Evolutionary conservation across 371 early-diverging fungal genomes (phyloP).

Genomic region (Phascolomyces articulosus): DNA sequence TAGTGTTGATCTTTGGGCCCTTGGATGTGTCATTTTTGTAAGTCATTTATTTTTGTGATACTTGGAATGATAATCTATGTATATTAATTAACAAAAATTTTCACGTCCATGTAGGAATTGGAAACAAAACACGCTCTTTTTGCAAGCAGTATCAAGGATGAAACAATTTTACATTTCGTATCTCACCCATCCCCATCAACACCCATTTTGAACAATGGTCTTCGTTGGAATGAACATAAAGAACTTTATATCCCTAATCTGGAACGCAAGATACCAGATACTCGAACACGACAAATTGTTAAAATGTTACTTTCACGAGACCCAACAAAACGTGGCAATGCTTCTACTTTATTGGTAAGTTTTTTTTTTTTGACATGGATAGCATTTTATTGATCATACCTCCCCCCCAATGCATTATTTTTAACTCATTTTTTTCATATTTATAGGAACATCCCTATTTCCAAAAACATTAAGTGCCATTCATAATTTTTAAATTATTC

Average conservation of each 20-base stretch:
- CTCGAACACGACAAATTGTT: constrained; percentile 37
- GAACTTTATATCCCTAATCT: constrained; percentile 50
- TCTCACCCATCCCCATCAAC: constrained; percentile 54
- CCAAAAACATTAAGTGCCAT: background rate
- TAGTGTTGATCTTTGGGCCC: constrained; percentile 51
- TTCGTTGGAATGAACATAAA: constrained; percentile 51
- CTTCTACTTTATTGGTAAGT: constrained; percentile 41
- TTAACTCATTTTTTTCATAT: background rate
- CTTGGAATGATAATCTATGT: background rate
- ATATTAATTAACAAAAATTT: background rate
- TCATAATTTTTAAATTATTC: background rate
- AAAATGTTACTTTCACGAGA: constrained; percentile 41
- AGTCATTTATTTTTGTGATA: background rate
- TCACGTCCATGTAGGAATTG: too few relatives aligned
- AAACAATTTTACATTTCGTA: constrained; percentile 51
- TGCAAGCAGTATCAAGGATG: constrained; percentile 45
- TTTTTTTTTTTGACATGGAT: background rate
- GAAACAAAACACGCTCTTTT: constrained; percentile 48
- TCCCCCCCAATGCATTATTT: too few relatives aligned
- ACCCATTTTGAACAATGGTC: constrained; percentile 47
- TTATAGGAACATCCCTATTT: constrained; percentile 9
- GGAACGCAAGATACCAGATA: constrained; percentile 36
- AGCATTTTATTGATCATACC: background rate
- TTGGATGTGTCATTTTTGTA: constrained; percentile 47
- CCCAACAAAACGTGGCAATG: constrained; percentile 43